These are phyloP conservation scores for Solanum sparsipilum DNA, from an alignment of 257 asterid species.

Conservation along the genomic window DNA sequence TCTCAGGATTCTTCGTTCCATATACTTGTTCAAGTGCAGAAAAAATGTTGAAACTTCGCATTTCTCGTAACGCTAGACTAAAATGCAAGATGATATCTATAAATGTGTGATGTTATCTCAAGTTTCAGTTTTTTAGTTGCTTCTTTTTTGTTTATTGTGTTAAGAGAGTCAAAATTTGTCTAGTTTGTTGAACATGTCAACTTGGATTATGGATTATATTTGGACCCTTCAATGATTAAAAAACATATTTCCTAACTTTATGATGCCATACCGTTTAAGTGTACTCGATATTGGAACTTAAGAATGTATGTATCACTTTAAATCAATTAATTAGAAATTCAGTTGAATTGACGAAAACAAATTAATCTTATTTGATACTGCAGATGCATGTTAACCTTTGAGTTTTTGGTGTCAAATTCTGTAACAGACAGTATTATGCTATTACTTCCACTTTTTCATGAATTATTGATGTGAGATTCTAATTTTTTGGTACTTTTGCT, in stretches of 20 bases:
- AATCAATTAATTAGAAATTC: neutral
- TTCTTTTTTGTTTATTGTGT: neutral
- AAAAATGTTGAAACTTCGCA: neutral
- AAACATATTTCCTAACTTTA: neutral
- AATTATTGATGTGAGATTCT: neutral
- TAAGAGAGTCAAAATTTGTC: neutral
- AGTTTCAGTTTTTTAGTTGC: neutral
- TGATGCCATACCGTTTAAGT: neutral
- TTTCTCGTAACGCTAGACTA: neutral
- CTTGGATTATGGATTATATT: neutral
- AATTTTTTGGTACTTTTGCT: neutral
- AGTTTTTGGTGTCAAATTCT: neutral
- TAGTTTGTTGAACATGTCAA: neutral
- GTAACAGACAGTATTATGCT: neutral
- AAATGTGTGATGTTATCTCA: neutral
- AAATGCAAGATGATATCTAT: neutral
- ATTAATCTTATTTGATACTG: neutral
- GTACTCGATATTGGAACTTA: neutral
- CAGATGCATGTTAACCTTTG: neutral
- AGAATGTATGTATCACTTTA: neutral
- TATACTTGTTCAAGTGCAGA: neutral
- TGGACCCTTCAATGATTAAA: neutral
- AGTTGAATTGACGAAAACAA: neutral
- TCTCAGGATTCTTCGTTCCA: neutral
- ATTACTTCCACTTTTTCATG: neutral